Conservation (phyloP, 2,329 filamentous ascomycete genomes). For the Alternaria arborescens region DNA sequence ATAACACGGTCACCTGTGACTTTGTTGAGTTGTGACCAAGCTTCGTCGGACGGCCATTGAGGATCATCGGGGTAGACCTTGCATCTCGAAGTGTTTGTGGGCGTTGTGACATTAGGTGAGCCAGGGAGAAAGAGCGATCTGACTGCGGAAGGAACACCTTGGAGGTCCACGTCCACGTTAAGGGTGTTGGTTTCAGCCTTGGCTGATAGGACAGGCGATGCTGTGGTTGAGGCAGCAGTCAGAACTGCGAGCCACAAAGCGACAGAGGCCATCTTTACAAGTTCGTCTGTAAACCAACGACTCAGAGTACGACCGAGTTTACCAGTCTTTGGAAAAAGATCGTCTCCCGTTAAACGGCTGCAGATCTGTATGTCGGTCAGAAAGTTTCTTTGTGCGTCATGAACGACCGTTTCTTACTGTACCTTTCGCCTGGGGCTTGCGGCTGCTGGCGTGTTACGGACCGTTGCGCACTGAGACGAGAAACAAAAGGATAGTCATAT, state of each 20-base stretch:
- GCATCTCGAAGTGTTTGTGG: conserved; percentile 48
- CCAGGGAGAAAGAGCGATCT: conserved; percentile 33
- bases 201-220: conserved; percentile 28
- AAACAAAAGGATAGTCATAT: conserved; percentile 10
- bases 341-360: conserved; percentile 11
- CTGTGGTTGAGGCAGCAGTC: conserved; percentile 32
- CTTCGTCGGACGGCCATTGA: conserved; percentile 58
- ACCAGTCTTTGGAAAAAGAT: conserved; percentile 15
- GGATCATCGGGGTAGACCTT: conserved; percentile 59
- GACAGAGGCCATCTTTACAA: conserved; percentile 23
- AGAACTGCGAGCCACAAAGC: conserved; percentile 34
- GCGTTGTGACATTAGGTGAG: conserved; percentile 9
- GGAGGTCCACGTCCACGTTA: conserved; percentile 30
- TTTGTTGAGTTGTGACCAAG: conserved; percentile 59
- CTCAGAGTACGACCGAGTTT: conserved; percentile 6
- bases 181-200: conserved; percentile 15
- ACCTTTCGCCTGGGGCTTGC: conserved; percentile 11
- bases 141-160: conserved; percentile 28
- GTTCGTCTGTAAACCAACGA: conserved; percentile 9
- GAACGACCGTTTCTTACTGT: background rate
- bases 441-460: conserved; percentile 12
- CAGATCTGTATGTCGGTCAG: conserved; percentile 20
- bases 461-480: conserved; percentile 17
- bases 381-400: conserved; percentile 13
- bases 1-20: conserved; percentile 40